Conservation (phyloP, 805 yeast genomes). For the Candida hungchunana region DNA sequence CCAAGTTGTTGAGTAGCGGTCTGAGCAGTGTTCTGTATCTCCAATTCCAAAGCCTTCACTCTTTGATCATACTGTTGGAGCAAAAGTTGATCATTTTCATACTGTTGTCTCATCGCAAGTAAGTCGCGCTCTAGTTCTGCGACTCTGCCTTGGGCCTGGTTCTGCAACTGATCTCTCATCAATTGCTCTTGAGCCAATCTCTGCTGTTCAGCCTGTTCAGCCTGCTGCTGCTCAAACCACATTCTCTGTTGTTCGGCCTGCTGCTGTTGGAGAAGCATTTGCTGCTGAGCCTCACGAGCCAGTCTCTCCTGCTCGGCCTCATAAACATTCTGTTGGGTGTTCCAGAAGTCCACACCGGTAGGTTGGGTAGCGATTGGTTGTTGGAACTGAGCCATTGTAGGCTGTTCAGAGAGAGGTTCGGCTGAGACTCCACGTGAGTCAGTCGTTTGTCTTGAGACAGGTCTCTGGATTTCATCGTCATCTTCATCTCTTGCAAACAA, state of each 20-base stretch:
- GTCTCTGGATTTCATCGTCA: slow-evolving; percentile 18
- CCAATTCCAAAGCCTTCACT: slow-evolving; percentile 76
- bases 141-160: slow-evolving; percentile 72
- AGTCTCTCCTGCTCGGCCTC: slow-evolving; percentile 58
- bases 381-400: slow-evolving; percentile 35
- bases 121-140: slow-evolving; percentile 81
- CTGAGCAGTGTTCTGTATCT: slow-evolving; percentile 53
- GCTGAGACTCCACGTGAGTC: slow-evolving; percentile 13
- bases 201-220: slow-evolving; percentile 63
- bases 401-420: slow-evolving; percentile 45
- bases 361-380: slow-evolving; percentile 47
- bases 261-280: slow-evolving; percentile 62
- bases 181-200: slow-evolving; percentile 67
- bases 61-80: slow-evolving; percentile 84
- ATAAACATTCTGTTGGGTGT: slow-evolving; percentile 46
- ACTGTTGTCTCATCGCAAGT: slow-evolving; percentile 69
- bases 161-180: slow-evolving; percentile 61
- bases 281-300: slow-evolving; percentile 60
- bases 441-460: slow-evolving; percentile 20
- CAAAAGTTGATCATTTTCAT: slow-evolving; percentile 79
- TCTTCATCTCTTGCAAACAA: slow-evolving; percentile 26
- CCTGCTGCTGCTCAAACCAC: slow-evolving; percentile 69
- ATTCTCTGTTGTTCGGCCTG: slow-evolving; percentile 64
- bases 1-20: slow-evolving; percentile 70
- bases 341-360: slow-evolving; percentile 46